Evolutionary conservation across 2,329 filamentous ascomycete genomes (phyloP).

Genomic region (Sclerotinia spermophila): DNA sequence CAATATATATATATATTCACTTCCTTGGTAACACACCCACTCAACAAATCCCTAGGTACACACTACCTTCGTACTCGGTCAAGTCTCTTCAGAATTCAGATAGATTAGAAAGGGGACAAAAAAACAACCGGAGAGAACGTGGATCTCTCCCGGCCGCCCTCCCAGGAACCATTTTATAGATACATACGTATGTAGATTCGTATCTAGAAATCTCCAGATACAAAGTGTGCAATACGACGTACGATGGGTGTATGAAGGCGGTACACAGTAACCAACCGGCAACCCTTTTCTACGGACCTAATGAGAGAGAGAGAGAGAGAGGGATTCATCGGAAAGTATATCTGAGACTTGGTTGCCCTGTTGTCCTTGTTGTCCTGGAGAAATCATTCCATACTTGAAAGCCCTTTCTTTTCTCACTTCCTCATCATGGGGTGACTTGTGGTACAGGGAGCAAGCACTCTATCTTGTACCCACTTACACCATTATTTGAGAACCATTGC

Average conservation of each 20-base stretch:
- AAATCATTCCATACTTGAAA: neutral
- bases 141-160: neutral
- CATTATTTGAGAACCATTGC: neutral
- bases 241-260: neutral
- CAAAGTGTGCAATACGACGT: neutral
- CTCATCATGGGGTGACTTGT: neutral
- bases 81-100: conserved; percentile 1
- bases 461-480: conserved; percentile 8
- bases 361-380: neutral
- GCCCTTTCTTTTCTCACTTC: neutral
- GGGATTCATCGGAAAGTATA: conserved; percentile 3
- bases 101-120: no score
- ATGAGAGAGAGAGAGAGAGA: no score
- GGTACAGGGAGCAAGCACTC: conserved; percentile 14
- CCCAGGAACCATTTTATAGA: neutral
- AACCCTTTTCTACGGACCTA: neutral
- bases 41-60: neutral
- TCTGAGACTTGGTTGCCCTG: conserved; percentile 2
- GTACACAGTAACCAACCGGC: neutral
- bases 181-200: no score
- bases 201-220: neutral
- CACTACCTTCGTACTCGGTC: neutral
- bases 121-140: conserved; percentile 9
- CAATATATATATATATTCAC: neutral
- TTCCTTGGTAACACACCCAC: neutral